A percentile compares a stretch with the other conserved stretches of the same genome.
Conservation (phyloP, 2,329 filamentous ascomycete genomes). For the Aspergillus sp. region DNA sequence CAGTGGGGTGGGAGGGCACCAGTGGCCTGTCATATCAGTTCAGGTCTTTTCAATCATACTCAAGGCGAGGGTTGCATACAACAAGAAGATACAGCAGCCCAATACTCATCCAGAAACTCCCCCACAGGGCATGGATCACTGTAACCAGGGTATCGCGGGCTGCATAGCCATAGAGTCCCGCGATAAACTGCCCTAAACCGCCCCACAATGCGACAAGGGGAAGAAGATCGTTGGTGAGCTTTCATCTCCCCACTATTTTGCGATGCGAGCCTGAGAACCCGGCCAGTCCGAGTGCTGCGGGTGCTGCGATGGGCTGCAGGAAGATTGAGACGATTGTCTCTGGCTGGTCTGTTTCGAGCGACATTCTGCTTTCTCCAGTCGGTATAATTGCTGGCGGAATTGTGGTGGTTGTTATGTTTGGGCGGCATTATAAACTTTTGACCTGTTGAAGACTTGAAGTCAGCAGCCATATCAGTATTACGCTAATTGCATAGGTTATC, state of each 20-base stretch:
- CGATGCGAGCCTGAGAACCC: neutral
- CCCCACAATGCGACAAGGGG: slow-evolving; percentile 2
- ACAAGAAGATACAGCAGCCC: slow-evolving; percentile 4
- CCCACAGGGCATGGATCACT: neutral
- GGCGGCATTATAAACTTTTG: too few species aligned
- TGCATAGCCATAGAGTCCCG: neutral
- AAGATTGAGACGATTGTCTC: slow-evolving; percentile 3
- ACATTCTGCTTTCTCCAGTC: neutral
- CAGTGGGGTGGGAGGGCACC: neutral
- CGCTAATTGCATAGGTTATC: too few species aligned
- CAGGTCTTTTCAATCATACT: neutral
- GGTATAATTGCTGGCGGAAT: too few species aligned
- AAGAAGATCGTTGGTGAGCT: neutral
- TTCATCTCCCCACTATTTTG: neutral
- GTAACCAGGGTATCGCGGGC: neutral
- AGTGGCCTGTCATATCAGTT: neutral
- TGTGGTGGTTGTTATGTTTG: too few species aligned
- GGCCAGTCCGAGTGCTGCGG: neutral
- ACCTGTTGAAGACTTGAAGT: too few species aligned
- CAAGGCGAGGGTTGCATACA: neutral
- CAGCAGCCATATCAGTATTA: too few species aligned
- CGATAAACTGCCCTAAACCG: neutral
- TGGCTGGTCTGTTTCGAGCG: neutral
- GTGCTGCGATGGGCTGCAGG: slow-evolving; percentile 1
- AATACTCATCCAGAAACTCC: slow-evolving; percentile 5